Evolutionary conservation across 129 eudicot genomes (phyloP), one percentile per base, ranked within the genome.

Genomic region (Lactuca saligna): DNA sequence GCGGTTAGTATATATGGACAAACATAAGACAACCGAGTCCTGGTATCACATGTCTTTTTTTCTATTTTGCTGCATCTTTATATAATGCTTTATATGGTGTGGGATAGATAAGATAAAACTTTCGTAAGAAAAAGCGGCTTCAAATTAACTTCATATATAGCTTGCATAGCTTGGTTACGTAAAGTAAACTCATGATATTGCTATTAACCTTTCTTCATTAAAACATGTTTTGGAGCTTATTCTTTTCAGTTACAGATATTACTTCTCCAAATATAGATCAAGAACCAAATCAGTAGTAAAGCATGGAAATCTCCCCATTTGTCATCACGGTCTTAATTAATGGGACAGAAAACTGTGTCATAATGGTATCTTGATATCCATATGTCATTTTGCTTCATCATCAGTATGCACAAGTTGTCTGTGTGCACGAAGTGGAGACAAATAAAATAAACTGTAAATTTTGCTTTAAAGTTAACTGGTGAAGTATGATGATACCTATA

Each of bases 221-320:
- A 25, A 25, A 25, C 29, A 13, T 6, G 29, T 57, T 57, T 39
- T 55, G 17, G 20, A 50, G 33, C 61, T 35, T 25, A 25, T 25
- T 25, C 29, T 25, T 25, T 25, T 25, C 29, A 25, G 29, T 25
- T 25, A 25, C 29, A 51, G 49, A 35, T 68, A 16, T 35, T 48
- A n/a, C 61, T 54, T 53, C 50, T 38, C 51, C 14, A 16, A 17
- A 10, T 38, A 15, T 55, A 53, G 29, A 55, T 33, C 49, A 67
- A 37, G 61, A 54, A 37, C 63, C 73, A 68, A 37, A 55, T 12
- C 35, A 68, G 38, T 68, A 57, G 42, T 48, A 54, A 25, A 57
- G 6, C 33, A 70, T 41, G 65, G 46, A 57, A 57, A 58, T 58
- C 48, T 55, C 63, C 57, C 37, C 50, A 17, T 68, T 39, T 4